Base-by-base conservation (phyloP, 805 yeast species). In the Ogataea kodamae region DNA sequence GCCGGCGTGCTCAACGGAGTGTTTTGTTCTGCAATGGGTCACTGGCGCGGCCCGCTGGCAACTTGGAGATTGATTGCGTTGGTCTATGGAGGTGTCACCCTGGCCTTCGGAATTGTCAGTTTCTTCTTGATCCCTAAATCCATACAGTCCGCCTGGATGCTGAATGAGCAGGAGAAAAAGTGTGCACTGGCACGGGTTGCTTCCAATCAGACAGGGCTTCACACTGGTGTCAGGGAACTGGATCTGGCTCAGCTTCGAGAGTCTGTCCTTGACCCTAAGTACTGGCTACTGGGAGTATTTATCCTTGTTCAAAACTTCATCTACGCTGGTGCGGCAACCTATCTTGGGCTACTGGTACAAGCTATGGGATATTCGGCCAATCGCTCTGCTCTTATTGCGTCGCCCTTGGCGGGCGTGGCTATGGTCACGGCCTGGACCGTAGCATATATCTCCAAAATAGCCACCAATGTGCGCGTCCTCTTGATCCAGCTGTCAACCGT, bases 251-350 rank as follows among this genome's bases (percentile, higher is more conserved):
- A 57, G 33, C 41, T 55, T 12, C 5, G 37, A 10, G 62, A 57
- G 36, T 43, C 48, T 13, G 15, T 50, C 10, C 14, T 46, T 17
- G 77, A 72, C 46, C 56, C 61, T 19, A 62, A 65, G 28, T 43
- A 40, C 37, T 45, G 50, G 49, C 28, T 43, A 7, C 39, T 48
- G 48, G 68, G 31, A 54, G 57, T 55, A 25, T 59, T 54, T 48
- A 60, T 34, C 45, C 55, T 54, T 40, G 62, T 67, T 16, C 52
- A 70, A 23, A 55, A 68, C 40, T 64, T 78, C 37, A 79, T 80
- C 32, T 72, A 74, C 43, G 81, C 81, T 43, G 83, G 78, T 29
- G 52, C 70, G 26, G 63, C 76, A 12, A 71, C 66, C 49, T 72
- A 61, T 70, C 27, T 64, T n/a, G n/a, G n/a, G n/a, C n/a, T 72